Evolutionary conservation across 148 eudicot genomes (phyloP), one percentile per base, ranked within the genome.

Genomic region (Camellia japonica): DNA sequence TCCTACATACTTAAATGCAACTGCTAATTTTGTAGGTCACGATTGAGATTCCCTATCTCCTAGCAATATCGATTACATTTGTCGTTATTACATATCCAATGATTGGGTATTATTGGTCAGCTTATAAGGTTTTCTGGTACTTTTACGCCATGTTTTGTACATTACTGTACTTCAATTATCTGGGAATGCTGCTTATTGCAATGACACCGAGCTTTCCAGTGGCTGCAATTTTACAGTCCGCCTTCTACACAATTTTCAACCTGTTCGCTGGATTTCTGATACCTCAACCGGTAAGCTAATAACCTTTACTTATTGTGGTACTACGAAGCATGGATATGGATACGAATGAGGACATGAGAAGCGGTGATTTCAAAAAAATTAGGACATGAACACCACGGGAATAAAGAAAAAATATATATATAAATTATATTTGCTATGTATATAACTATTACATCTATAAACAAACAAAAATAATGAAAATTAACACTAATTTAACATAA

Each of bases 181-280:
- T 94, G 73, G 98, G 94, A 18, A 93, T 94, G 98, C 44, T 93
- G 87, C 83, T 94, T 59, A 84, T 91, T 62, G 83, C 98, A 23
- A 66, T 90, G 67, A 90, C 97, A 30, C 98, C 97, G 47, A 93
- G 82, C 82, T 86, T 79, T 80, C 94, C 89, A 59, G 76, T 90
- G 18, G 97, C 95, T 51, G 80, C 90, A 12, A 84, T 91, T 67
- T 83, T 88, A 49, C 82, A 91, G 73, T 87, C 95, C 3, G 72
- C 90, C 38, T 78, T 89, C 46, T 91, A 90, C 83, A 83, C 90
- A 9, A 42, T 91, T 80, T 82, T 93, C 65, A 91, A 89, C 79
- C 82, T 94, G 16, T 93, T 94, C 65, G 62, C 89, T 76, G 98
- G 98, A 1, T 94, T 88, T 83, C 65, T 91, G 65, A 80, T 91